phyloP scores from a whole-genome alignment of 352 stramenopile genomes.

The Pythium biforme region DNA sequence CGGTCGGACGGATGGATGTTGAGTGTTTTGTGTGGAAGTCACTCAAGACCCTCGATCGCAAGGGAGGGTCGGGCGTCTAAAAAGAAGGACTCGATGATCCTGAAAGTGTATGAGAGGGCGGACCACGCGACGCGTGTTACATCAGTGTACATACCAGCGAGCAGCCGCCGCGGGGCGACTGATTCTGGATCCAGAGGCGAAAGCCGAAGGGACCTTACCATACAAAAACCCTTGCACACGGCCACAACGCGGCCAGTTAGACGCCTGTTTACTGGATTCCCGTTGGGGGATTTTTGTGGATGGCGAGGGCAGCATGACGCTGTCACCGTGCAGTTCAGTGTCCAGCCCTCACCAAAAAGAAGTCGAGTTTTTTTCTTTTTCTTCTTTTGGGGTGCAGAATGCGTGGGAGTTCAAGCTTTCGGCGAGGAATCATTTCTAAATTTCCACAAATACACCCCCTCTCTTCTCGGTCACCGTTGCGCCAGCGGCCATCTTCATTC shows the following conservation, averaged over 20 bases:
- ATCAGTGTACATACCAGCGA: conserved; percentile 5
- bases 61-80: neutral
- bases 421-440: neutral
- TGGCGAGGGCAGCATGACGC: neutral
- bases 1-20: too few species aligned
- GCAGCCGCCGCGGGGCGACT: conserved; percentile 3
- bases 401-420: neutral
- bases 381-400: too few species aligned
- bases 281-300: neutral
- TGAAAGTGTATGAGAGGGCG: conserved; percentile 4
- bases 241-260: neutral
- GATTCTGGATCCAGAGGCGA: conserved; percentile 3
- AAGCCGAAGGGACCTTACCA: neutral
- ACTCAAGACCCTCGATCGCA: neutral
- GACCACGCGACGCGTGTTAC: conserved; percentile 6
- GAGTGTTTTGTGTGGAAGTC: neutral
- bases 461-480: neutral
- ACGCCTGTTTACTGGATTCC: neutral
- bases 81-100: neutral
- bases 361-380: neutral
- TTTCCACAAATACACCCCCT: neutral
- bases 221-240: too few species aligned
- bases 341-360: neutral
- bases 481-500: neutral
- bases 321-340: neutral